Evolutionary conservation across 306 rosid genomes (phyloP).

Genomic region (Quercus dentata): DNA sequence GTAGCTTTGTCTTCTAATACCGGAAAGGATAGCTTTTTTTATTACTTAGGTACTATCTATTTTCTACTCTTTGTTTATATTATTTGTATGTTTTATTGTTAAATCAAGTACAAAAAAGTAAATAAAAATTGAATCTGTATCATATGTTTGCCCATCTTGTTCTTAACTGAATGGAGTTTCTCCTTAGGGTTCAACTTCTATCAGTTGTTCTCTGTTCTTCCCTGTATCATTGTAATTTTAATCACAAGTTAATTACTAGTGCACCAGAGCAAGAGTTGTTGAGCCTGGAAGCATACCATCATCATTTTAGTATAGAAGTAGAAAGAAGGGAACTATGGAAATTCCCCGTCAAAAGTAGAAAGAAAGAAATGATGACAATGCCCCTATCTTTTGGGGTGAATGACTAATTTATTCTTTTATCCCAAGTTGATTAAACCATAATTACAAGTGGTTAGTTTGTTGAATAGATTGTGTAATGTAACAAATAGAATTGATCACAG

Average conservation of each 20-base stretch:
- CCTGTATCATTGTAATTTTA: not conserved
- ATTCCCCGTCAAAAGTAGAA: not conserved
- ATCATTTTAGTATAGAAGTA: not conserved
- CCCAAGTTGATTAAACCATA: not conserved
- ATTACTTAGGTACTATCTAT: not conserved
- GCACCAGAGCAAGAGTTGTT: not conserved
- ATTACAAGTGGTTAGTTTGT: not conserved
- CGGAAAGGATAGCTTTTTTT: not conserved
- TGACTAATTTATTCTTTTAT: not conserved
- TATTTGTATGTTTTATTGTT: not conserved
- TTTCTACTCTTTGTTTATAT: not conserved
- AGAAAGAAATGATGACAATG: not conserved
- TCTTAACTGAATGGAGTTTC: not conserved
- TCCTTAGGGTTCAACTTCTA: not conserved
- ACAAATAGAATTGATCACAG: not conserved
- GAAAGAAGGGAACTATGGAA: not conserved
- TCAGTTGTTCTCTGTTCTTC: not conserved
- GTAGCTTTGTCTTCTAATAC: not conserved
- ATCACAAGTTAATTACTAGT: not conserved
- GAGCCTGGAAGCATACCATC: not conserved
- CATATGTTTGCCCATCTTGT: not conserved
- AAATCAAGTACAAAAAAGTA: no score
- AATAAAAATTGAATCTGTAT: not conserved
- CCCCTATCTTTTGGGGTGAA: not conserved
- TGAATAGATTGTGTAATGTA: not conserved